Evolutionary conservation across 2,329 filamentous ascomycete species (phyloP).

Genomic region (Stagonosporopsis tanaceti): DNA sequence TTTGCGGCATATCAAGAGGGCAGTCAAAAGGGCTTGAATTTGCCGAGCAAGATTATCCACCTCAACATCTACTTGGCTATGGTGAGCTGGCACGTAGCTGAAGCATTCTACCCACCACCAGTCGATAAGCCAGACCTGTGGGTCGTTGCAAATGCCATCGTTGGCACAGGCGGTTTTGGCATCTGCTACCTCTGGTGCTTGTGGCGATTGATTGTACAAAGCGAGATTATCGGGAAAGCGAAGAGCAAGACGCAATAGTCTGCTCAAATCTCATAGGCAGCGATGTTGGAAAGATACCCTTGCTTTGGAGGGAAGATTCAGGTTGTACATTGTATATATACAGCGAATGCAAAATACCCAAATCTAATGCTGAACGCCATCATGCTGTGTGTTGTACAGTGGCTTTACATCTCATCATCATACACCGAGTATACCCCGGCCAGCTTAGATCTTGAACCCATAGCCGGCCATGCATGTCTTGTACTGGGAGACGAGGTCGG

Average conservation of each 20-base stretch:
- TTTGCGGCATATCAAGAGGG: constrained; percentile 69
- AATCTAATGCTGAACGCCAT: constrained; percentile 39
- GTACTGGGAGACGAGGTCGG: constrained; percentile 83
- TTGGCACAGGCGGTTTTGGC: constrained; percentile 85
- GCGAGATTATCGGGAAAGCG: constrained; percentile 53
- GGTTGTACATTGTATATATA: constrained; percentile 34
- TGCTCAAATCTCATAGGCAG: neutral
- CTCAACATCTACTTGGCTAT: constrained; percentile 78
- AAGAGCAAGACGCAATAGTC: constrained; percentile 52
- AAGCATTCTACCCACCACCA: constrained; percentile 74
- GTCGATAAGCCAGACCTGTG: constrained; percentile 86
- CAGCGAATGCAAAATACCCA: constrained; percentile 16
- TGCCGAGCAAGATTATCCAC: constrained; percentile 76
- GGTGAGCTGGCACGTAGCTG: constrained; percentile 80
- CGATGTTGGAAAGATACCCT: constrained; percentile 15
- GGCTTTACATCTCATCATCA: constrained; percentile 8
- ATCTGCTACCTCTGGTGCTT: constrained; percentile 93
- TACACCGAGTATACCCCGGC: constrained; percentile 2
- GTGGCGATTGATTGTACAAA: constrained; percentile 70
- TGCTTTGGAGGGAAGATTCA: constrained; percentile 40
- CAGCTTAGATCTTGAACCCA: constrained; percentile 72
- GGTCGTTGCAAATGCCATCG: constrained; percentile 87
- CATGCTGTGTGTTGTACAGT: constrained; percentile 46
- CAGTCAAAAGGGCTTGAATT: constrained; percentile 53
- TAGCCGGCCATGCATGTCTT: constrained; percentile 91